Conservation (phyloP, 345 rosid species). For the Camelina laxa region DNA sequence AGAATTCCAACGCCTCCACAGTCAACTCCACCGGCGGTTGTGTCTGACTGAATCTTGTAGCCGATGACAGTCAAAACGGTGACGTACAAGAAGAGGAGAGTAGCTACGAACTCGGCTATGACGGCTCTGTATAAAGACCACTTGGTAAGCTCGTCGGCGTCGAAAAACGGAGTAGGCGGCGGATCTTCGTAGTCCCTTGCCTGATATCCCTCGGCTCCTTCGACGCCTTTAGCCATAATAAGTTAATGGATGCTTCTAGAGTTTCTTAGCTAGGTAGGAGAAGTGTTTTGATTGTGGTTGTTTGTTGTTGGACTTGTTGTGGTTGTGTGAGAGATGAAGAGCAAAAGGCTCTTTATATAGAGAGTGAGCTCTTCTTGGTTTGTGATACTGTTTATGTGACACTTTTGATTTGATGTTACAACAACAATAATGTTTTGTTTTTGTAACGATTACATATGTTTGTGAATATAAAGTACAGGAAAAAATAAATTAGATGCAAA, state of each 20-base stretch:
- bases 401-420: neutral
- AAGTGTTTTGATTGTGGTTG: slow-evolving; percentile 3
- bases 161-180: slow-evolving; percentile 38
- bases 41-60: slow-evolving; percentile 30
- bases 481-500: too few species aligned
- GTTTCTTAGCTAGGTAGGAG: neutral
- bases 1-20: slow-evolving; percentile 78
- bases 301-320: slow-evolving; percentile 10
- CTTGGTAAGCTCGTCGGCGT: slow-evolving; percentile 38
- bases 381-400: slow-evolving; percentile 10
- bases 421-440: neutral
- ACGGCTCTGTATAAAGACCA: slow-evolving; percentile 46
- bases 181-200: slow-evolving; percentile 51
- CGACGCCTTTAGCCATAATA: slow-evolving; percentile 53
- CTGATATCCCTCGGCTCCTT: slow-evolving; percentile 46
- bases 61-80: slow-evolving; percentile 44
- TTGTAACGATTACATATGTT: too few species aligned
- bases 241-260: slow-evolving; percentile 2
- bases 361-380: slow-evolving; percentile 19
- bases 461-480: too few species aligned
- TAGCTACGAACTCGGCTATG: slow-evolving; percentile 44
- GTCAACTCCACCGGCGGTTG: slow-evolving; percentile 33
- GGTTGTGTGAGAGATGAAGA: slow-evolving; percentile 24
- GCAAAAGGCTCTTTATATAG: slow-evolving; percentile 26
- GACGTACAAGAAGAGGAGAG: slow-evolving; percentile 44